Evolutionary conservation across 2,329 filamentous ascomycete species (phyloP), one percentile per base, ranked within the genome.

Genomic region (Exophiala viscosa): DNA sequence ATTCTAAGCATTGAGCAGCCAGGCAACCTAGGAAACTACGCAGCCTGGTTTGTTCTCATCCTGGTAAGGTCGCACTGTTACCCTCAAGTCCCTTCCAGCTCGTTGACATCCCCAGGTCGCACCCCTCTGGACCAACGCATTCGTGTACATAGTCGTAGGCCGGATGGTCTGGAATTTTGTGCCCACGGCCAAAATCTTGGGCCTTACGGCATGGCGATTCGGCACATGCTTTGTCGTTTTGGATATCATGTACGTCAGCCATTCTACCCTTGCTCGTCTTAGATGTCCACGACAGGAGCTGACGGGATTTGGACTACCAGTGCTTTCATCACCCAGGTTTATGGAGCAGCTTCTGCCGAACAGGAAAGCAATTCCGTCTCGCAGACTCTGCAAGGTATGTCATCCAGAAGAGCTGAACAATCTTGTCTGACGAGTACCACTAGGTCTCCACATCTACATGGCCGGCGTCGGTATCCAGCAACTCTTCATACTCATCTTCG

Each of bases 401-500:
- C 23, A 7, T 4, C 5, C 5, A 28, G 5, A 28, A 28, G 23
- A 28, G 5, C 8, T 7, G 3, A 28, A 28, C 15, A 6, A 15
- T 6, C 15, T 3, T 28, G 35, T 10, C 38, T 47, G 34, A 23
- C 6, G 33, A 51, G 41, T 13, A 5, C 18, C 5, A 11, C 20
- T 31, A 33, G 31, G 15, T 5, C 43, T 45, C 3, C 43, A 40
- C 35, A 36, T 34, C 57, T 59, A 62, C 18, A 66, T 66, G 60
- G 65, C 52, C 5, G 66, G 66, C 2, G 64, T 67, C 31, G 66
- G 61, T 13, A 60, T 84, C 11, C 81, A 84, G 60, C 65, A 83
- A 18, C 68, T 73, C 11, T 75, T 84, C 20, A 70, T 80, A 11
- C 48, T 64, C 2, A 62, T 73, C 17, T 83, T 84, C 58, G 18